Evolutionary conservation across 1,139 yeast species (phyloP), one percentile per base, ranked within the genome.

Genomic region (Zygoascus sp.): DNA sequence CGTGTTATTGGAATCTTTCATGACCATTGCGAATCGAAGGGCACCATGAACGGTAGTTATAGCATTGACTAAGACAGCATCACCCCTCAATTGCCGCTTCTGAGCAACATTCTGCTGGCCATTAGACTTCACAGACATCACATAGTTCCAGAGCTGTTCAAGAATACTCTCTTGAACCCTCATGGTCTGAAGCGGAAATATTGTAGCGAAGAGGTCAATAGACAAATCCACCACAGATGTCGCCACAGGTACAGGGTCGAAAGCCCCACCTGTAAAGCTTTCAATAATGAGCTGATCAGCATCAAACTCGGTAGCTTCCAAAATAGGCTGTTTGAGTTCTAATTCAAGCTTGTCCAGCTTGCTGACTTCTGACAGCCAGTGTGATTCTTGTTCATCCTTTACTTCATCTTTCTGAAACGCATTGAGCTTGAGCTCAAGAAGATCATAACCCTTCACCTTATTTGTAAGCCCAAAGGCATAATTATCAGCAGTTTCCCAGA

Each of bases 81-180:
- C 50, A 32, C 53, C 53, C 10, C 65, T 50, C 2, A 58, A 57
- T 36, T 47, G 27, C 13, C 50, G 49, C 65, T 54, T 58, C 59
- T 65, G 30, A 68, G 67, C 40, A 34, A 27, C 34, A 69, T 62
- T 34, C 32, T 43, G 49, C 32, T 40, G 37, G 5, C 44, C 30
- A 9, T 46, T 37, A 16, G 49, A 39, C 28, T 38, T 44, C 9
- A 53, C 49, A 2, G 62, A 47, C 4, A 58, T 38, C 15, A 52
- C 44, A 6, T 82, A 77, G 2, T 81, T 71, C 55, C 90, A 74
- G 52, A 92, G 68, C 51, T 83, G 89, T 55, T 90, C 97, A 41
- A 92, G 65, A 32, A 92, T 73, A 1, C 97, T 88, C 49, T 84
- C 82, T 60, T 92, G 97, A 48, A 92, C 84, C 53, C 88, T 86